These are phyloP conservation scores for Eragrostis nindensis DNA, from an alignment of 176 grass and related monocot species.

Conservation along the genomic window DNA sequence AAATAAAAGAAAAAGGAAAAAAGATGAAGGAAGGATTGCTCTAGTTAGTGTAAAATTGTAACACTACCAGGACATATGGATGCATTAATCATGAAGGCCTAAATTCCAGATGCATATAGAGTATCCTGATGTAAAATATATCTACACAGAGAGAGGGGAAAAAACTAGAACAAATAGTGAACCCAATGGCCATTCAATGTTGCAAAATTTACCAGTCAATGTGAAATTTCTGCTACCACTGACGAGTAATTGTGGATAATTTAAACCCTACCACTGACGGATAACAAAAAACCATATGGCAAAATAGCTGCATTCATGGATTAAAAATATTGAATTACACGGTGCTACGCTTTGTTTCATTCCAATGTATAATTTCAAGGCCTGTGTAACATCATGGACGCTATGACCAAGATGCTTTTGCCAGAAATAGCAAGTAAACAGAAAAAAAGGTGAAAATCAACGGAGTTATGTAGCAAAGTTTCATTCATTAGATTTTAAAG, in stretches of 20 bases:
- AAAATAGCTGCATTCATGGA: conserved; percentile 1
- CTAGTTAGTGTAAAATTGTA: neutral
- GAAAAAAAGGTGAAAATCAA: neutral
- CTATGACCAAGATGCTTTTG: neutral
- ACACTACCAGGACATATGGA: conserved; percentile 11
- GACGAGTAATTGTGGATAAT: no score
- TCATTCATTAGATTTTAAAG: neutral
- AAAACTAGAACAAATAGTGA: neutral
- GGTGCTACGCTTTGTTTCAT: neutral
- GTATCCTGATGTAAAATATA: neutral
- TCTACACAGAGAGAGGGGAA: neutral
- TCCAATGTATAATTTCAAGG: neutral
- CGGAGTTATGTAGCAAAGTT: neutral
- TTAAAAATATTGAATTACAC: neutral
- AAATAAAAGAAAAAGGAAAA: neutral
- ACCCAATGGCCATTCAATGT: neutral
- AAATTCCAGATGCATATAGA: neutral
- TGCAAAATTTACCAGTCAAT: neutral
- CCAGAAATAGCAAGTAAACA: neutral
- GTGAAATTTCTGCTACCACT: neutral
- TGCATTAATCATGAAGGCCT: neutral
- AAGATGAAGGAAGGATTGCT: neutral
- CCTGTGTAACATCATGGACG: neutral
- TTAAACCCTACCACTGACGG: no score
- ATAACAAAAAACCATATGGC: neutral